Evolutionary conservation across 208 protist genomes (phyloP).

Genomic region (Willaertia magna): DNA sequence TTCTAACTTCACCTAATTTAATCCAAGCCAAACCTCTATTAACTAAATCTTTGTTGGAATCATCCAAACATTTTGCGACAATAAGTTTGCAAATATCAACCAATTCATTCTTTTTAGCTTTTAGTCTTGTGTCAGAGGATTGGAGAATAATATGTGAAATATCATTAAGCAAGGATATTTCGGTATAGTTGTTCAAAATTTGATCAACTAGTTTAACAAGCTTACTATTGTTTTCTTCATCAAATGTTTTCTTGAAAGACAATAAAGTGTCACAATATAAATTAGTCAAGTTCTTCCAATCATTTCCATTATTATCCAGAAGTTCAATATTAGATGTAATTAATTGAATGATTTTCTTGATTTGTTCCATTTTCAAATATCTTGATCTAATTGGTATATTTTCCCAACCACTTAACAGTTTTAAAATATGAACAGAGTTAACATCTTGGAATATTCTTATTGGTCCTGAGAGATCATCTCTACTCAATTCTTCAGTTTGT

Average conservation of each 20-base stretch:
- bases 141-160: background rate
- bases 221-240: too few relatives aligned
- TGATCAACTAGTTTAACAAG: background rate
- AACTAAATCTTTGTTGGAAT: background rate
- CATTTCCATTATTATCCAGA: background rate
- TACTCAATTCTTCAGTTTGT: background rate
- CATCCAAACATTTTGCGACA: background rate
- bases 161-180: background rate
- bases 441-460: background rate
- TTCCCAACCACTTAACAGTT: background rate
- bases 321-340: background rate
- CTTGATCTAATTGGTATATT: background rate
- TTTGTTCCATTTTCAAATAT: constrained; percentile 1
- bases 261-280: background rate
- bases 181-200: background rate
- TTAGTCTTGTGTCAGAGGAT: background rate
- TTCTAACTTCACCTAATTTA: background rate
- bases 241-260: background rate
- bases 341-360: background rate
- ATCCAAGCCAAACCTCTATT: background rate
- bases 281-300: background rate
- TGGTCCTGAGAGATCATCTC: background rate
- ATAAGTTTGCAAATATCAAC: background rate
- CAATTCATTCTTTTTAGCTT: background rate
- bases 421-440: background rate